These are phyloP conservation scores for Cardamine resedifolia DNA, from an alignment of 345 rosid genomes.

Conservation along the genomic window DNA sequence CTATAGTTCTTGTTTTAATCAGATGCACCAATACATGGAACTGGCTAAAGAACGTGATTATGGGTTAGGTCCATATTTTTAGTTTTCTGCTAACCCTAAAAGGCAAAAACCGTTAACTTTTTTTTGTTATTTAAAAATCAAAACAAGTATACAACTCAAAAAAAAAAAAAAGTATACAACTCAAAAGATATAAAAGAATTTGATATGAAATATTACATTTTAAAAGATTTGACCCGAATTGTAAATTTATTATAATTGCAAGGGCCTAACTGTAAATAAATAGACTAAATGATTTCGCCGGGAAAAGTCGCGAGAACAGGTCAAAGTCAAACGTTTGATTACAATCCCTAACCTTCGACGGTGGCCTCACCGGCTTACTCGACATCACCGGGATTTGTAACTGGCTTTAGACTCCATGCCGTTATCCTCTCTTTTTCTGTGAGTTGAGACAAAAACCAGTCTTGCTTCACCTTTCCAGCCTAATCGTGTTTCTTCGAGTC, in stretches of 20 bases:
- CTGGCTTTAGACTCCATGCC: neutral
- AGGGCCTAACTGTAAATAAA: neutral
- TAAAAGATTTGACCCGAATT: neutral
- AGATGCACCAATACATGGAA: slow-evolving; percentile 2
- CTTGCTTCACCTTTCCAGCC: neutral
- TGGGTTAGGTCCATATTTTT: slow-evolving; percentile 33
- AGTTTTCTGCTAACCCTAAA: slow-evolving; percentile 28
- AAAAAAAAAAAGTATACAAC: too few relatives aligned
- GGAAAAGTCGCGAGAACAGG: neutral
- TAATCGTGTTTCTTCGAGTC: neutral
- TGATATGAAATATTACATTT: too few relatives aligned
- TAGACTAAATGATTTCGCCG: neutral
- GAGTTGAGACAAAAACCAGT: too few relatives aligned
- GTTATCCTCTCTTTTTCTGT: too few relatives aligned
- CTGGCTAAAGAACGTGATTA: slow-evolving; percentile 29
- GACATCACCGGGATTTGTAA: neutral
- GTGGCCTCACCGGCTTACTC: neutral
- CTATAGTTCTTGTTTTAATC: neutral
- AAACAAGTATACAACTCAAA: neutral
- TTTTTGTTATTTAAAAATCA: neutral
- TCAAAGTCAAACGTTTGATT: neutral
- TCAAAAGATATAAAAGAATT: too few relatives aligned
- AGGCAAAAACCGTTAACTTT: neutral
- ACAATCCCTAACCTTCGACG: neutral
- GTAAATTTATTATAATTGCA: neutral